These are phyloP conservation scores for Pichia norvegensis DNA, from an alignment of 1,139 yeast species.

Conservation along the genomic window DNA sequence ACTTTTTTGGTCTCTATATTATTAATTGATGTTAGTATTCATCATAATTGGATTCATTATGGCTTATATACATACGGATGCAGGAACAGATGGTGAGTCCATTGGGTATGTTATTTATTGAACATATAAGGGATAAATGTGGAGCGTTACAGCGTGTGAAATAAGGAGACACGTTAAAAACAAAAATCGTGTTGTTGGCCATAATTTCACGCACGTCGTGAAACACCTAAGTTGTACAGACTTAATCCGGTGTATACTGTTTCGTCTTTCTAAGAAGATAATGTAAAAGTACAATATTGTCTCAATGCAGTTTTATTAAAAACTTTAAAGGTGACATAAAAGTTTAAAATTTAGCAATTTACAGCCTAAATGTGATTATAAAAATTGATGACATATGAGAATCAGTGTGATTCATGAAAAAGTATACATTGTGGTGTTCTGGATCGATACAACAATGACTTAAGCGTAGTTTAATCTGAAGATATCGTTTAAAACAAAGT, in stretches of 20 bases:
- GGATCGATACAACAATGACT: not conserved
- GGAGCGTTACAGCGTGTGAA: not conserved
- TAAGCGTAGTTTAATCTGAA: slow-evolving; percentile 80
- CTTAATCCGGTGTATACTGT: too few relatives aligned
- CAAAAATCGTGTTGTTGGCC: too few relatives aligned
- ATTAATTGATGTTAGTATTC: slow-evolving; percentile 2
- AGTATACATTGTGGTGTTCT: too few relatives aligned
- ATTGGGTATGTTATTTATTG: slow-evolving; percentile 5
- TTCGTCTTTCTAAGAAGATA: too few relatives aligned
- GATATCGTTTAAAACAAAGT: slow-evolving; percentile 92
- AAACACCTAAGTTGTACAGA: too few relatives aligned
- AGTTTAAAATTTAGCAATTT: not conserved
- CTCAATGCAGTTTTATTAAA: too few relatives aligned
- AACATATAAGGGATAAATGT: too few relatives aligned
- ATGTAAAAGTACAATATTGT: too few relatives aligned
- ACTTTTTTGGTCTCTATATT: slow-evolving; percentile 7
- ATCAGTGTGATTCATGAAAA: not conserved
- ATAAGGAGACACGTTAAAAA: too few relatives aligned
- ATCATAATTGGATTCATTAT: not conserved
- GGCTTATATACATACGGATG: slow-evolving; percentile 9
- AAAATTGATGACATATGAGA: not conserved
- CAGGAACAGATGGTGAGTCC: slow-evolving; percentile 17
- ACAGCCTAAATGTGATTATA: too few relatives aligned
- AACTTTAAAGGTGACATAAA: not conserved
- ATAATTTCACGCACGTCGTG: too few relatives aligned